Evolutionary conservation across 2,329 filamentous ascomycete genomes (phyloP).

Genomic region (Coniochaeta pulveracea): DNA sequence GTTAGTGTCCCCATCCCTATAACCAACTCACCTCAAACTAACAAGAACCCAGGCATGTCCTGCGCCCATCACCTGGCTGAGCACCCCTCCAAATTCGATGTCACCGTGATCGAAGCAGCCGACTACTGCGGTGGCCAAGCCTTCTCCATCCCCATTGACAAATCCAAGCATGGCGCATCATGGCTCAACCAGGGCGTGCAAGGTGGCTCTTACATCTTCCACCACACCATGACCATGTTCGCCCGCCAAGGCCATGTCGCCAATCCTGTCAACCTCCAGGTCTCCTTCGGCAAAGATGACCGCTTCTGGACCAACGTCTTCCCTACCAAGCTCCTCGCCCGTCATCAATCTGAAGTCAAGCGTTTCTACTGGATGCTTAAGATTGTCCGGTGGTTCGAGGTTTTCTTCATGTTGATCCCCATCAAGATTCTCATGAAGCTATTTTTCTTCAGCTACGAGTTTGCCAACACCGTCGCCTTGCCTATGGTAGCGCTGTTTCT

Average conservation of each 20-base stretch:
- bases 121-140: conserved; percentile 52
- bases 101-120: conserved; percentile 44
- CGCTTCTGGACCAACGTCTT: conserved; percentile 58
- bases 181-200: conserved; percentile 57
- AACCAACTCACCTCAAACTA: conserved; percentile 3
- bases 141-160: conserved; percentile 49
- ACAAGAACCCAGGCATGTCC: conserved; percentile 28
- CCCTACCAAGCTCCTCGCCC: conserved; percentile 43
- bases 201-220: conserved; percentile 52
- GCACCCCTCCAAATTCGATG: conserved; percentile 46
- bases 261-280: conserved; percentile 47
- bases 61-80: conserved; percentile 48
- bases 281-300: conserved; percentile 51
- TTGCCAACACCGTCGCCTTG: conserved; percentile 58
- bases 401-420: conserved; percentile 47
- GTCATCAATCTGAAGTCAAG: conserved; percentile 43
- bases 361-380: conserved; percentile 44
- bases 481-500: conserved; percentile 65
- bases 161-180: conserved; percentile 43
- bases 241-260: conserved; percentile 36
- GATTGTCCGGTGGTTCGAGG: conserved; percentile 47
- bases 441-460: conserved; percentile 59
- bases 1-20: conserved; percentile 12
- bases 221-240: conserved; percentile 57
- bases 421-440: conserved; percentile 55